Evolutionary conservation across 2,329 filamentous ascomycete species (phyloP), one percentile per base, ranked within the genome.

Genomic region (Cucurbitaria berberidis): DNA sequence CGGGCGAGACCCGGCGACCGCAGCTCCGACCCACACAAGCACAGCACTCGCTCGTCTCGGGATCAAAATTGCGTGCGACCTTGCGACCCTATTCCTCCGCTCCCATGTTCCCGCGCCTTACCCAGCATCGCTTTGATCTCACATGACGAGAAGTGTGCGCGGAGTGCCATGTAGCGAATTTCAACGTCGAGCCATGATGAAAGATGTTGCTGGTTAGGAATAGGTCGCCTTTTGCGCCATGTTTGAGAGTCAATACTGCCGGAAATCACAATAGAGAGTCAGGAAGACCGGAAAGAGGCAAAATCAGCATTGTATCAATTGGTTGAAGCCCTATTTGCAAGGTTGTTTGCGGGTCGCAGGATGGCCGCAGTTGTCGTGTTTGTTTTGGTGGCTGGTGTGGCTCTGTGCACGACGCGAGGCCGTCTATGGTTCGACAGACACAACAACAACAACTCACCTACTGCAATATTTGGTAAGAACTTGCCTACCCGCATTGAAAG

Each of bases 31-130:
- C 69, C 70, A 74, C 71, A 66, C 53, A 66, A 66, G 68, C 69
- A 73, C 71, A 74, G 66, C 63, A 54, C 51, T 55, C 53, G 58
- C 62, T 64, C 65, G 67, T 73, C 71, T 66, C 68, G 68, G 67
- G 70, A 73, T 69, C 70, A 74, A 74, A 73, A 70, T 73, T 73
- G 58, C 63, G 69, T 74, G 72, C 69, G 69, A 70, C 66, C 59
- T 64, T 62, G 53, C 59, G 53, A 56, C 56, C 58, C 57, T 63
- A 62, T 48, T 51, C 64, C 67, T 68, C 69, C 64, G 59, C 68
- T 60, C 52, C 64, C 64, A 69, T 66, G 68, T 68, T 66, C 68
- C 60, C 56, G 66, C 67, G 66, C 61, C 64, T 63, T 67, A 70
- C 72, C 73, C 72, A 74, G 73, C 74, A 74, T 68, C 63, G 59